Evolutionary conservation across 2,329 filamentous ascomycete genomes (phyloP).

Genomic region (Bisporella sp.): DNA sequence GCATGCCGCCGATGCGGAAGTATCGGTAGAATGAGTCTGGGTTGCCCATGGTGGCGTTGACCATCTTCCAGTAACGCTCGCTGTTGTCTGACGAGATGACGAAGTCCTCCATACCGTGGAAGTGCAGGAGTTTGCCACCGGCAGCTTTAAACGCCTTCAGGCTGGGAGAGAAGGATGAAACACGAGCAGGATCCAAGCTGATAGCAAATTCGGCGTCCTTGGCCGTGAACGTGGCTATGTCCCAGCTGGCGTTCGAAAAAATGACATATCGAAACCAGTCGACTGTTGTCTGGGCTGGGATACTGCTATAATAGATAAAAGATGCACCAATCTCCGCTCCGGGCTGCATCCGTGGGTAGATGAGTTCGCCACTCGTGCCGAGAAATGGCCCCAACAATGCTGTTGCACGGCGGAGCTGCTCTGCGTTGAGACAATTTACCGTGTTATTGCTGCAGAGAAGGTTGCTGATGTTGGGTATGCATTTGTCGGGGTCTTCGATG

Average conservation of each 20-base stretch:
- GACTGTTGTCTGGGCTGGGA: neutral
- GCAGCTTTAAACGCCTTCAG: slow-evolving; percentile 4
- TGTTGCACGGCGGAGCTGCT: no score
- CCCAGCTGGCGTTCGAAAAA: slow-evolving; percentile 29
- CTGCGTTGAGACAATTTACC: no score
- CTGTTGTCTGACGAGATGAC: slow-evolving; percentile 13
- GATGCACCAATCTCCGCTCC: neutral
- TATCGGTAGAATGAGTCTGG: slow-evolving; percentile 40
- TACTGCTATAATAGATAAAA: neutral
- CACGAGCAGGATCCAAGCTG: slow-evolving; percentile 13
- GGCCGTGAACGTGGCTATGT: slow-evolving; percentile 31
- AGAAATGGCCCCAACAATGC: no score
- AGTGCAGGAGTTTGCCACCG: slow-evolving; percentile 31
- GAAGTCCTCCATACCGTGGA: slow-evolving; percentile 31
- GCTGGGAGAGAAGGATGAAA: slow-evolving; percentile 16
- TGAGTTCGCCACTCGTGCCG: neutral
- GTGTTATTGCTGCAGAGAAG: no score
- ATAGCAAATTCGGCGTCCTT: slow-evolving; percentile 26
- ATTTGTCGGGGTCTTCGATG: no score
- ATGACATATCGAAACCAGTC: neutral
- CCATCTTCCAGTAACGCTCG: slow-evolving; percentile 11
- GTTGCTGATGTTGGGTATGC: no score
- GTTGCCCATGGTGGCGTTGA: slow-evolving; percentile 10
- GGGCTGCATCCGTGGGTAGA: neutral
- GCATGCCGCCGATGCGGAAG: slow-evolving; percentile 44